Evolutionary conservation across 805 yeast genomes (phyloP).

Genomic region (Wickerhamiella sorbophila): DNA sequence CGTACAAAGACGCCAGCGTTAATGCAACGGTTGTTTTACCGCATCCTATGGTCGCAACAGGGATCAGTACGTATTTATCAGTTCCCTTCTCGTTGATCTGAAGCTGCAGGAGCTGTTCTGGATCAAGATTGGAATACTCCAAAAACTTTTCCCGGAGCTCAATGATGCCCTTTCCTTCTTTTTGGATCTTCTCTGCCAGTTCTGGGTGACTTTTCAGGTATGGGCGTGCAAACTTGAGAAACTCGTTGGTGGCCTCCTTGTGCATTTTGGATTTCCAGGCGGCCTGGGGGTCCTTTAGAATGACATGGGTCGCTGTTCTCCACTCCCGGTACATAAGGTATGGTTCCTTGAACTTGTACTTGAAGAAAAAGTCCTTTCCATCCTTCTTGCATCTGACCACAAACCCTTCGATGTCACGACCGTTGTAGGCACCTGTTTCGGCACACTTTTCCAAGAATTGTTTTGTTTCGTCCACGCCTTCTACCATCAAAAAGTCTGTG

Average conservation of each 20-base stretch:
- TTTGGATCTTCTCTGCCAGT: constrained; percentile 32
- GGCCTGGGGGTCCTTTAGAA: constrained; percentile 26
- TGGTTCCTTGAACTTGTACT: constrained; percentile 91
- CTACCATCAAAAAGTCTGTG: constrained; percentile 35
- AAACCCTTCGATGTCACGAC: constrained; percentile 79
- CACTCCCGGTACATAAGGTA: constrained; percentile 79
- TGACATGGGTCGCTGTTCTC: constrained; percentile 68
- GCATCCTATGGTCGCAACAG: constrained; percentile 85
- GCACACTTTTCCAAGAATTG: constrained; percentile 42
- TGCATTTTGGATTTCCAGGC: constrained; percentile 31
- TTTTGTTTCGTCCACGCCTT: constrained; percentile 31
- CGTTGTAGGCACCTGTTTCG: constrained; percentile 54
- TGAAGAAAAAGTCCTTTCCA: constrained; percentile 55
- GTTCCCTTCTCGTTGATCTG: constrained; percentile 25
- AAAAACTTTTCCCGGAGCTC: constrained; percentile 55
- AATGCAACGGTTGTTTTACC: constrained; percentile 80
- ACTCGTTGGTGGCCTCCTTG: constrained; percentile 46
- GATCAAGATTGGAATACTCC: constrained; percentile 31
- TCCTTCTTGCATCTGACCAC: constrained; percentile 53
- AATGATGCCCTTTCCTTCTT: constrained; percentile 55
- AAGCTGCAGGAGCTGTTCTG: constrained; percentile 43
- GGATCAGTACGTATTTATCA: constrained; percentile 48
- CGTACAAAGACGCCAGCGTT: constrained; percentile 41
- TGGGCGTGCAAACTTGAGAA: constrained; percentile 51
- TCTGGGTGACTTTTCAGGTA: constrained; percentile 37